Evolutionary conservation across 1,284 basidiomycete genomes (phyloP), one percentile per base, ranked within the genome.

Genomic region (Gastroboletus turbinatus): DNA sequence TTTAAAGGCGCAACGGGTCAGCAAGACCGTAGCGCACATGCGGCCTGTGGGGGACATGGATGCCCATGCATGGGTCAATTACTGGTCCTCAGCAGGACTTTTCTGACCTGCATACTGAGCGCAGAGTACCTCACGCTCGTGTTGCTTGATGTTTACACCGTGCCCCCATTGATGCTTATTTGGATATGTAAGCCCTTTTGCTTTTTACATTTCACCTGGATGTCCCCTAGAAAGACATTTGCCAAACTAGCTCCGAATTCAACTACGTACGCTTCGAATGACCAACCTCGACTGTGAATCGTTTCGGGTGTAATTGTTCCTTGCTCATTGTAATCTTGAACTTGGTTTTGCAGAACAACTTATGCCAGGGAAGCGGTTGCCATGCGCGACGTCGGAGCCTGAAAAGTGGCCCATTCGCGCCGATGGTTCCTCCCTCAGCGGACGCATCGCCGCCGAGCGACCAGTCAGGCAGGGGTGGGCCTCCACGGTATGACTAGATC

Each of bases 11-110:
- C 48, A 56, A n/a, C 30, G 7, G 1, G 33, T 59, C 9, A 62
- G 65, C 46, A 52, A 48, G 36, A 47, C 57, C 17, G 13, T 69
- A 13, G 38, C n/a, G 13, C 23, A 27, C 5, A 62, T 69, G 47
- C 39, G 19, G 21, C 49, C 60, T n/a, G 36, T 68, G 8, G 55
- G 58, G 14, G 38, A 52, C 4, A n/a, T 13, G 17, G 64, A 65
- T 3, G 62, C 62, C 27, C 23, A 32, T 19, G 43, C 55, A 17
- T 68, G 64, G 66, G 56, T 64, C n/a, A 23, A 33, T 19, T 60
- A 66, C 36, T 65, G 64, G 63, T 44, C 36, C 17, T 53, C 45
- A 2, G 56, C 33, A 8, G 61, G 56, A 8, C 32, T 62, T 35
- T 33, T 67, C 33, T 64, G 38, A 61, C 8, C 35, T 13, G 3